Conservation (phyloP, 306 rosid genomes). For the Acacia acuminata region DNA sequence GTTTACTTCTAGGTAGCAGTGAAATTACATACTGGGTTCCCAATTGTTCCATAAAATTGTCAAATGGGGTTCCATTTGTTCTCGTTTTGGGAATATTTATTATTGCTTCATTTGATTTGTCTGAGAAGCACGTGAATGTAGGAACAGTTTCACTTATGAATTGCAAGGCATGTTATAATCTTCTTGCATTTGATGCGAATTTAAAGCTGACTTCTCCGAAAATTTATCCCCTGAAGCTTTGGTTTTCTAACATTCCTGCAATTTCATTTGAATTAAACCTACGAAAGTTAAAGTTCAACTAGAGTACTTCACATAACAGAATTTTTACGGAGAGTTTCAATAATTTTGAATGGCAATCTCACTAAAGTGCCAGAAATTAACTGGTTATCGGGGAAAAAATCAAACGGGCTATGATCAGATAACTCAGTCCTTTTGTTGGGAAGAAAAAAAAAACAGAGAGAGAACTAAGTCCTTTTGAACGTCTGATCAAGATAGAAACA, state of each 20-base stretch:
- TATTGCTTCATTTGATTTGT: neutral
- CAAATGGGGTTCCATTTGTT: neutral
- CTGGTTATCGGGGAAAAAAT: neutral
- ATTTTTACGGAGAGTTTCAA: neutral
- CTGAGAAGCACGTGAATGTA: neutral
- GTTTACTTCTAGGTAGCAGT: constrained; percentile 47
- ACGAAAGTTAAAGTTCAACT: neutral
- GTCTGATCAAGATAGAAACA: neutral
- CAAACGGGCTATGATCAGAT: neutral
- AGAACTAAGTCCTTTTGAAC: neutral
- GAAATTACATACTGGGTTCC: neutral
- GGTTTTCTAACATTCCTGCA: neutral
- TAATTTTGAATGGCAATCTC: neutral
- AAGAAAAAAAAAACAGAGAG: no score
- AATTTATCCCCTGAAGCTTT: neutral
- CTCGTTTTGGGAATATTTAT: neutral
- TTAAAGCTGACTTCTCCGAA: neutral
- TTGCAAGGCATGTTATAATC: neutral
- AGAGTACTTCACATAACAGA: neutral
- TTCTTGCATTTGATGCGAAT: neutral
- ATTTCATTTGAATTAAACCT: neutral
- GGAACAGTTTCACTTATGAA: neutral
- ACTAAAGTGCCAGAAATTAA: neutral
- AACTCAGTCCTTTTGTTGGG: neutral
- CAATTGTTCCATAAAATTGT: neutral